A percentile compares a stretch with the other conserved stretches of the same genome.
Conservation (phyloP, 208 protist genomes). For the Giardia duodenalis region DNA sequence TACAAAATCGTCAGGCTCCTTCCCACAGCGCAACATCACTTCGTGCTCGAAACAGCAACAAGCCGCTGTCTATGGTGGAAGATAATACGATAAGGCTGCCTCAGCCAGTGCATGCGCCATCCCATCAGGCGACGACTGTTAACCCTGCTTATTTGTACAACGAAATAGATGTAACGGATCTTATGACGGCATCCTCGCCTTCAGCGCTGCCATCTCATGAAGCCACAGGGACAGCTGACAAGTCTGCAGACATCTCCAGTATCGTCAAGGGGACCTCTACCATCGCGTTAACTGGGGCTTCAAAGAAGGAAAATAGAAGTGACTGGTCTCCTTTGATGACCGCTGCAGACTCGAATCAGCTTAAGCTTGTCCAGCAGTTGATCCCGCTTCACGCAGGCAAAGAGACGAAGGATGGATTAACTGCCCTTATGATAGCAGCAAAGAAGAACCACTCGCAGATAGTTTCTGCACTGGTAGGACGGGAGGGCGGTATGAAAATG, state of each 20-base stretch:
- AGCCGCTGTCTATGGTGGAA: too few relatives aligned
- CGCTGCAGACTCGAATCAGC: too few relatives aligned
- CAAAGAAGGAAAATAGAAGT: too few relatives aligned
- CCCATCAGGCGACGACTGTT: not conserved
- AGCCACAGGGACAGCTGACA: not conserved
- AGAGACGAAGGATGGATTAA: too few relatives aligned
- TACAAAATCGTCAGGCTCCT: too few relatives aligned
- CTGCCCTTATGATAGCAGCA: not conserved
- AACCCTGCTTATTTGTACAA: not conserved
- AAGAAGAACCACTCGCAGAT: not conserved
- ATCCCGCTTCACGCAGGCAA: too few relatives aligned
- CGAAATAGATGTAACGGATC: not conserved
- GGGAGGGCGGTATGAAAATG: not conserved
- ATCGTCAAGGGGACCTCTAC: not conserved
- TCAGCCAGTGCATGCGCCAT: not conserved
- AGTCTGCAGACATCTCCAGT: not conserved
- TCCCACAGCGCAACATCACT: too few relatives aligned
- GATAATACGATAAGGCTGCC: too few relatives aligned
- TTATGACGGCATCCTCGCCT: not conserved
- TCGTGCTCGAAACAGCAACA: too few relatives aligned
- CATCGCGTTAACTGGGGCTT: too few relatives aligned
- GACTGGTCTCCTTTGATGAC: too few relatives aligned
- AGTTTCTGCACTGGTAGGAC: not conserved
- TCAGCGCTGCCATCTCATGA: not conserved
- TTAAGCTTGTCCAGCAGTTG: too few relatives aligned